These are phyloP conservation scores for Sophora flavescens DNA, from an alignment of 306 rosid species.

Conservation along the genomic window DNA sequence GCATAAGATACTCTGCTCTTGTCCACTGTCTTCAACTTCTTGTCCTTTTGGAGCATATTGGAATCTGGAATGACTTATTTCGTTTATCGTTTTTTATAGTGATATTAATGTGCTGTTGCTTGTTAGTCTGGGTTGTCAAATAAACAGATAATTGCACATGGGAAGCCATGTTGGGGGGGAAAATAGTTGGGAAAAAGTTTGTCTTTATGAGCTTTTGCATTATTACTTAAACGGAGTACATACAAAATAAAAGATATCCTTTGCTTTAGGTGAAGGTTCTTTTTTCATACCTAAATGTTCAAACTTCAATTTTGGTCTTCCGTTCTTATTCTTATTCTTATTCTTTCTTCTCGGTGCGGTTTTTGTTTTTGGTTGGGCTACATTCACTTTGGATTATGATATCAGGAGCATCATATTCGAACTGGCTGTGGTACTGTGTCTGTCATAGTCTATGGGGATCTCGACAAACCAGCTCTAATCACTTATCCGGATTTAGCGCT, in stretches of 20 bases:
- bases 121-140: constrained; percentile 55
- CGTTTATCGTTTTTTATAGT: constrained; percentile 47
- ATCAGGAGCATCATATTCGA: constrained; percentile 79
- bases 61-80: constrained; percentile 54
- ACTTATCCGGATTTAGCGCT: constrained; percentile 96
- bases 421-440: constrained; percentile 93
- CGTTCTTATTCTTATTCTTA: constrained; percentile 24
- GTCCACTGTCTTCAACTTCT: constrained; percentile 48
- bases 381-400: constrained; percentile 38
- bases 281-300: constrained; percentile 33
- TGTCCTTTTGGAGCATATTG: constrained; percentile 45
- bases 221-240: constrained; percentile 50
- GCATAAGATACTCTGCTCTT: constrained; percentile 52
- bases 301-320: constrained; percentile 9
- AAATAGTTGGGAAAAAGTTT: constrained; percentile 49
- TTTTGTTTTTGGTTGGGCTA: constrained; percentile 27
- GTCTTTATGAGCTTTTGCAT: constrained; percentile 35
- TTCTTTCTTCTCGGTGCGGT: background rate
- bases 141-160: constrained; percentile 65
- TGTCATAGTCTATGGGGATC: constrained; percentile 89
- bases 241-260: constrained; percentile 49
- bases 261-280: constrained; percentile 43
- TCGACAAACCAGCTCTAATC: constrained; percentile 85
- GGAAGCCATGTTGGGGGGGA: constrained; percentile 55
- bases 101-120: constrained; percentile 47